phyloP scores from a whole-genome alignment of 306 rosid genomes.

The Cyclanthera cordifolia region DNA sequence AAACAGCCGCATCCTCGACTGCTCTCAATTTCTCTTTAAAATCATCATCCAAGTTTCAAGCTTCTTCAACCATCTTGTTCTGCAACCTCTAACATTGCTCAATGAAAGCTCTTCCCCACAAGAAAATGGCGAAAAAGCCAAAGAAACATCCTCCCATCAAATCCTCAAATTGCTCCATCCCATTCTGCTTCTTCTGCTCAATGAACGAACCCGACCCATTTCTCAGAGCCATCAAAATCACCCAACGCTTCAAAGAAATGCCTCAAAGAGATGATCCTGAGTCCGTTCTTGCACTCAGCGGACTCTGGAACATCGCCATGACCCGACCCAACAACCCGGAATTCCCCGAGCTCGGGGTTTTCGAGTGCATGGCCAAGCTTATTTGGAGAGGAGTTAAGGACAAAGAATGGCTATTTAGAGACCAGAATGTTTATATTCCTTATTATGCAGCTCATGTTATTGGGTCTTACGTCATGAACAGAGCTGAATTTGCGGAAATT shows the following conservation, averaged over 20 bases:
- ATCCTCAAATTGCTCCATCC: slow-evolving; percentile 16
- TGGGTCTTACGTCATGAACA: slow-evolving; percentile 56
- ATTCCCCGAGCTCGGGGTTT: slow-evolving; percentile 53
- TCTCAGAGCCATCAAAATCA: slow-evolving; percentile 25
- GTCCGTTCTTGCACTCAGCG: slow-evolving; percentile 34
- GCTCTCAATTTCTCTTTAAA: not conserved
- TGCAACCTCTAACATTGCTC: slow-evolving; percentile 1
- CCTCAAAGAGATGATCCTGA: slow-evolving; percentile 35
- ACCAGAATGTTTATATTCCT: slow-evolving; percentile 51
- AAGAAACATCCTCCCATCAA: slow-evolving; percentile 7
- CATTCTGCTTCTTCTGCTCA: slow-evolving; percentile 52
- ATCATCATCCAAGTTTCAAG: not conserved
- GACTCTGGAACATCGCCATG: slow-evolving; percentile 58
- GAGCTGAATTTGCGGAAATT: slow-evolving; percentile 28
- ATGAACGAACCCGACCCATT: slow-evolving; percentile 39
- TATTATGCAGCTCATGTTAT: slow-evolving; percentile 66
- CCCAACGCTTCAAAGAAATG: slow-evolving; percentile 35
- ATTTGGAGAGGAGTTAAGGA: slow-evolving; percentile 32
- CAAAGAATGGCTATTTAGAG: slow-evolving; percentile 35
- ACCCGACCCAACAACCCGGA: slow-evolving; percentile 41
- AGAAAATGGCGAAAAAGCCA: slow-evolving; percentile 10
- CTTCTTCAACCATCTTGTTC: not conserved
- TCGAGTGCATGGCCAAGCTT: slow-evolving; percentile 49
- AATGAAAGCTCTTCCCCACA: slow-evolving; percentile 25
- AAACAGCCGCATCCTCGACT: no score